These are phyloP conservation scores for Aureobasidium mangrovei DNA, from an alignment of 2,329 filamentous ascomycete species.

Conservation along the genomic window DNA sequence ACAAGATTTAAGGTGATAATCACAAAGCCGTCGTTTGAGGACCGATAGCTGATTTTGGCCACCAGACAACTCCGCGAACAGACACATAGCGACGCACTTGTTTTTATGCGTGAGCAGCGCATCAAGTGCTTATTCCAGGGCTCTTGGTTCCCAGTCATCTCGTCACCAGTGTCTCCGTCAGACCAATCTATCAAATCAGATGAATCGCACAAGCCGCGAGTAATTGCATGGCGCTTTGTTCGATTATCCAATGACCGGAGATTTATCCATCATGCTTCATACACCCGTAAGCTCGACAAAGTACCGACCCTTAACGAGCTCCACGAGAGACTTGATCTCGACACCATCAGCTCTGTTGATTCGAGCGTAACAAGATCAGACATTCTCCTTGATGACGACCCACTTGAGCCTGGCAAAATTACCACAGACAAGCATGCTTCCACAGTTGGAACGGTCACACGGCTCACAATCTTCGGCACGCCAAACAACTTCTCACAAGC, in stretches of 20 bases:
- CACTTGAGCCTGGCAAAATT: background rate
- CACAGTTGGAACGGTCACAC: slow-evolving; percentile 11
- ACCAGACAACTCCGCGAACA: slow-evolving; percentile 74
- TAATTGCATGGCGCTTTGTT: slow-evolving; percentile 67
- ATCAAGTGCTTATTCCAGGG: slow-evolving; percentile 82
- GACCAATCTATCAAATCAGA: slow-evolving; percentile 26
- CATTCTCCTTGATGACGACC: background rate
- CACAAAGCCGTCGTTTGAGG: background rate
- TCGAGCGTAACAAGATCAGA: slow-evolving; percentile 50
- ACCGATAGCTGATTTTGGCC: background rate
- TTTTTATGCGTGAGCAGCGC: slow-evolving; percentile 95
- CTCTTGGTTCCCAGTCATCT: slow-evolving; percentile 67
- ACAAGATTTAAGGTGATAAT: slow-evolving; percentile 57
- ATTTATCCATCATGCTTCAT: slow-evolving; percentile 84
- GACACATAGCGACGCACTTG: slow-evolving; percentile 78
- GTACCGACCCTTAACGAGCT: slow-evolving; percentile 67
- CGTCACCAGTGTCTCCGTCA: slow-evolving; percentile 36
- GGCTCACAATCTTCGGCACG: slow-evolving; percentile 10
- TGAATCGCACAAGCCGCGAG: slow-evolving; percentile 32
- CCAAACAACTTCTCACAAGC: background rate
- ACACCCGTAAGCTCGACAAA: slow-evolving; percentile 51
- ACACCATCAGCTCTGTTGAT: slow-evolving; percentile 81
- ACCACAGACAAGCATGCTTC: background rate
- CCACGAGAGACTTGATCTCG: slow-evolving; percentile 75
- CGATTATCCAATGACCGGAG: slow-evolving; percentile 84